Base-by-base conservation (phyloP, 2,329 filamentous ascomycete genomes). In the Macrophomina tecta region DNA sequence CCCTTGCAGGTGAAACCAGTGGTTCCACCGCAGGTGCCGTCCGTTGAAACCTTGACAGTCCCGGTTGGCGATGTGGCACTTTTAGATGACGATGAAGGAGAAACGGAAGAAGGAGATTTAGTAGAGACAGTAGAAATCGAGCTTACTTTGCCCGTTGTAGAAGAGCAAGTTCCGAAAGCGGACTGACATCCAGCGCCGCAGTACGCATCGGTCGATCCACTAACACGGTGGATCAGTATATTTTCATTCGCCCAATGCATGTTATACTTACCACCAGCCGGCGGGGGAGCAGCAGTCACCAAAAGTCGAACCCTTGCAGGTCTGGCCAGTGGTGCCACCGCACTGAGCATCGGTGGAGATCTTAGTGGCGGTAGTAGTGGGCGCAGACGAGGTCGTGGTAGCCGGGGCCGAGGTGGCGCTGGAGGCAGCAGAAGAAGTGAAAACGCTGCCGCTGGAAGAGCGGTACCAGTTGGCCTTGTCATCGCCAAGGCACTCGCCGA, bases 391-490 rank as follows among this genome's bases (percentile, higher is more conserved):
- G 32, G 69, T 70, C 7, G 72, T 78, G 42, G 77, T 78, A n/a
- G 72, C 73, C 49, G 69, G 63, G 55, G 68, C 28, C 23, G 69
- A 69, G 1, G 77, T 77, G 23, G 72, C 72, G 49, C 82, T 71
- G 52, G 62, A 73, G 72, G 72, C 72, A 74, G 70, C 77, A 69
- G 70, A 72, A 2, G 64, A 66, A 36, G 64, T 66, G 18, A 66
- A 66, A 18, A 66, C 53, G 11, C 53, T 60, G 34, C 64, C 64
- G 28, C 42, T 60, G 53, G 64, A 66, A 8, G 42, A 32, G 69
- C 85, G 81, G 73, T 84, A 84, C 82, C 82, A 84, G 74, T 84
- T 84, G 40, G 70, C 74, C 5, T 70, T 64, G 9, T 80, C 77
- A 69, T 84, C 82, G 9, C 77, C 79, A 42, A 84, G 73, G 69